Evolutionary conservation across 257 asterid species (phyloP).

Genomic region (Solanum bulbocastanum): DNA sequence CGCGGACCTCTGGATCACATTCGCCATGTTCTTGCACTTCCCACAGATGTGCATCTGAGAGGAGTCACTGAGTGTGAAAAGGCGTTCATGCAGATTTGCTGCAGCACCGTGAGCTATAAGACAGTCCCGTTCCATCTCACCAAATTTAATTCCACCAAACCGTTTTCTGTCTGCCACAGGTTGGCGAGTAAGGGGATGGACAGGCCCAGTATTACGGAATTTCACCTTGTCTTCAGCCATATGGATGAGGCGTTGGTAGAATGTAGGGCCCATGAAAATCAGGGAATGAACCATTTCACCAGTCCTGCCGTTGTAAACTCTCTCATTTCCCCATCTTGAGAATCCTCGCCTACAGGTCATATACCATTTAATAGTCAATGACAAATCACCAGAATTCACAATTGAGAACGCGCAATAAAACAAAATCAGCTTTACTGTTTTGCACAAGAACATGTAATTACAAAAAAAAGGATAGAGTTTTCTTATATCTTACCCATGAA

Average conservation of each 20-base stretch:
- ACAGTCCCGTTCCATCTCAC: conserved; percentile 96
- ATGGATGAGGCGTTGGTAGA: conserved; percentile 83
- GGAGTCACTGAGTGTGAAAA: conserved; percentile 83
- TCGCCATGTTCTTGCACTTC: conserved; percentile 69
- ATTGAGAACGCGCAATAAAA: neutral
- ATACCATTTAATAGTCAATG: neutral
- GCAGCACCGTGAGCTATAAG: conserved; percentile 94
- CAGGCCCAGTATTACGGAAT: conserved; percentile 81
- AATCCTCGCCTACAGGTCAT: conserved; percentile 58
- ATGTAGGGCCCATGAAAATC: conserved; percentile 87
- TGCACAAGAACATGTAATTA: neutral
- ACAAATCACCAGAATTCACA: neutral
- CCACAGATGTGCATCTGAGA: conserved; percentile 82
- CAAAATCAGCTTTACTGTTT: neutral
- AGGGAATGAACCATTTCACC: conserved; percentile 63
- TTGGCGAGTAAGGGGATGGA: conserved; percentile 94
- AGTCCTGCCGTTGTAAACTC: conserved; percentile 68
- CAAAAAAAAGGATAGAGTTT: neutral
- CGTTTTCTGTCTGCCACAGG: conserved; percentile 95
- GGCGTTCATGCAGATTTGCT: conserved; percentile 77
- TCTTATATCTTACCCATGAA: conserved; percentile 48
- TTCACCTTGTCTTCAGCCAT: conserved; percentile 98
- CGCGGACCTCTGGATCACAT: conserved; percentile 57
- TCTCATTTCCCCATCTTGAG: conserved; percentile 79
- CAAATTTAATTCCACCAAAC: conserved; percentile 83